Evolutionary conservation across 1,139 yeast genomes (phyloP).

Genomic region (Candida buenavistaensis): DNA sequence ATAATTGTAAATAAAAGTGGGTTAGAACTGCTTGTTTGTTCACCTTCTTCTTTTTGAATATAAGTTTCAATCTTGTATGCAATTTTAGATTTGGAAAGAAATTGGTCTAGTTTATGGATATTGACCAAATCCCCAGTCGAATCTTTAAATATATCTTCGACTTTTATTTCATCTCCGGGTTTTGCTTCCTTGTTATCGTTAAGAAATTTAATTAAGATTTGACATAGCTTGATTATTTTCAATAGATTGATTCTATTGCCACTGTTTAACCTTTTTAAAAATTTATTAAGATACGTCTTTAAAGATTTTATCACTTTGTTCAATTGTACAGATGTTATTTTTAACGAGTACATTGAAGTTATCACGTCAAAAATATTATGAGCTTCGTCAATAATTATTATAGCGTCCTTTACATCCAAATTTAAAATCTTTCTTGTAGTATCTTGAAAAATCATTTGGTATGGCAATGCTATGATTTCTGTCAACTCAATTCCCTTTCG

Average conservation of each 20-base stretch:
- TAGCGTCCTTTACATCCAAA: conserved; percentile 59
- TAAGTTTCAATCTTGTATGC: conserved; percentile 85
- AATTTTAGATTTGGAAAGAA: conserved; percentile 66
- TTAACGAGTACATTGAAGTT: conserved; percentile 64
- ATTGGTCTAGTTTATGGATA: conserved; percentile 64
- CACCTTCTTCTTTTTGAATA: conserved; percentile 35
- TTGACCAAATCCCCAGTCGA: conserved; percentile 74
- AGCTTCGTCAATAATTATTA: conserved; percentile 89
- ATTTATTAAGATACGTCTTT: conserved; percentile 56
- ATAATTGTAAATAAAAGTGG: conserved; percentile 71
- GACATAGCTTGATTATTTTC: conserved; percentile 62
- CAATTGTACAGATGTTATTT: conserved; percentile 54
- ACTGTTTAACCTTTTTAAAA: conserved; percentile 63
- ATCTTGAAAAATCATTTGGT: conserved; percentile 71
- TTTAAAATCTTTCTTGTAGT: conserved; percentile 62
- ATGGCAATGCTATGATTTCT: conserved; percentile 83
- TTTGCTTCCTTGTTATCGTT: conserved; percentile 24
- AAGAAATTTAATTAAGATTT: conserved; percentile 46
- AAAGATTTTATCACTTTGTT: conserved; percentile 44
- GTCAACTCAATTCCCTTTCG: conserved; percentile 56
- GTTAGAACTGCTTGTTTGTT: conserved; percentile 24
- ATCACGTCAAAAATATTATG: conserved; percentile 84
- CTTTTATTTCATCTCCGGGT: conserved; percentile 56
- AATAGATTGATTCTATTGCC: conserved; percentile 70
- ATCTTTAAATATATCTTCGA: conserved; percentile 53